Conservation (phyloP, 2,329 filamentous ascomycete species). For the Madurella mycetomatis region DNA sequence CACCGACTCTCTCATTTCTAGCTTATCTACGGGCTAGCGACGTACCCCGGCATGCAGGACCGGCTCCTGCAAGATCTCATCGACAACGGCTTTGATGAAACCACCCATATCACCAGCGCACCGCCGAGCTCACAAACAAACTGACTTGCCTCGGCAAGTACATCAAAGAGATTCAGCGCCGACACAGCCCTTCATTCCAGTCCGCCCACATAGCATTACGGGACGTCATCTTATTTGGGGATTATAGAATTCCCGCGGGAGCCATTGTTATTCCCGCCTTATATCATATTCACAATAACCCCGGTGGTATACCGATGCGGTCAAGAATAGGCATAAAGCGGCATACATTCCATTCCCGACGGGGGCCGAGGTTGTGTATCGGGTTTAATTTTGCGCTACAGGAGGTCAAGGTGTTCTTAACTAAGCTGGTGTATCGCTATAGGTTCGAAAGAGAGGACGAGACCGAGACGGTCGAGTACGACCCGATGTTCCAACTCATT, state of each 20-base stretch:
- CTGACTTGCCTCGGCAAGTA: constrained; percentile 53
- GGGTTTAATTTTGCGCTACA: constrained; percentile 62
- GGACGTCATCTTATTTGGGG: constrained; percentile 55
- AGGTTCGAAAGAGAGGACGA: constrained; percentile 46
- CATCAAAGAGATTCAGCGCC: constrained; percentile 57
- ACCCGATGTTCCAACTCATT: constrained; percentile 56
- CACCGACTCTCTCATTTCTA: constrained; percentile 14
- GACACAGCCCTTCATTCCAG: constrained; percentile 59
- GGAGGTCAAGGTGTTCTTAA: constrained; percentile 56
- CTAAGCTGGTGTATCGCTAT: constrained; percentile 56
- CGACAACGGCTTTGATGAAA: constrained; percentile 27
- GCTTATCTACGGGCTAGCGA: constrained; percentile 18
- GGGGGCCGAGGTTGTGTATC: constrained; percentile 55
- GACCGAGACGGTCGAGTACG: constrained; percentile 51
- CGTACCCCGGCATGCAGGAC: constrained; percentile 16
- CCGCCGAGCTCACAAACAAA: constrained; percentile 43
- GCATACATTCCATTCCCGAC: constrained; percentile 56
- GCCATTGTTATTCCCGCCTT: constrained; percentile 50
- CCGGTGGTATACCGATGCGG: constrained; percentile 53
- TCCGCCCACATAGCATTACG: constrained; percentile 52
- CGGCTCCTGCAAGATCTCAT: constrained; percentile 15
- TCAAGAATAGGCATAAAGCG: constrained; percentile 47
- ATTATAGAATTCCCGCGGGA: constrained; percentile 51
- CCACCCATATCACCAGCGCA: constrained; percentile 43
- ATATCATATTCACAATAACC: constrained; percentile 51